These are phyloP conservation scores for Aspergillus jensenii DNA, from an alignment of 2,329 filamentous ascomycete genomes.

Conservation along the genomic window DNA sequence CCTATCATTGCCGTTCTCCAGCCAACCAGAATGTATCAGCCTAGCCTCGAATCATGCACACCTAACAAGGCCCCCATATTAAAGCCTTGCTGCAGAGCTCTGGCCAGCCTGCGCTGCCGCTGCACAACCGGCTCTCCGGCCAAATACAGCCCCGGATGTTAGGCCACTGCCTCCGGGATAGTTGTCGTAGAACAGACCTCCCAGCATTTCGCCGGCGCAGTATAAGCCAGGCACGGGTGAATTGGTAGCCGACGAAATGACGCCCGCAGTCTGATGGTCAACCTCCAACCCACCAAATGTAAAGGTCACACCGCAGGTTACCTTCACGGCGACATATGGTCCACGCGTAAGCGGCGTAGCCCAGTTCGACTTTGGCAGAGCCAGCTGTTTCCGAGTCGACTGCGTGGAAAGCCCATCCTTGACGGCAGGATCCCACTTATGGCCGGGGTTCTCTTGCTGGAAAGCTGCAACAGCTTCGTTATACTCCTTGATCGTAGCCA, in stretches of 20 bases:
- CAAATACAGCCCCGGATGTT: constrained; percentile 59
- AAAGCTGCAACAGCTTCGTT: constrained; percentile 56
- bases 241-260: constrained; percentile 39
- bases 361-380: constrained; percentile 65
- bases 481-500: constrained; percentile 55
- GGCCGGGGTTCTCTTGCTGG: constrained; percentile 45
- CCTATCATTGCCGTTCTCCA: not conserved
- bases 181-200: constrained; percentile 63
- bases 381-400: constrained; percentile 45
- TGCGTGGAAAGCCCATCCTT: constrained; percentile 64
- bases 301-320: constrained; percentile 66
- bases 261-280: constrained; percentile 53
- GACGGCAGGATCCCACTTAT: constrained; percentile 59
- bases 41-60: not conserved
- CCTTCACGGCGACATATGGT: constrained; percentile 64
- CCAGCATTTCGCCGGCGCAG: constrained; percentile 66
- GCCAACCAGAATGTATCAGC: not conserved
- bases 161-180: constrained; percentile 64
- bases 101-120: constrained; percentile 21
- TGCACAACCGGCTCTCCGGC: constrained; percentile 43
- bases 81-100: not conserved
- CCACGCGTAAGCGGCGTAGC: constrained; percentile 56
- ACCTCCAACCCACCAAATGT: constrained; percentile 66
- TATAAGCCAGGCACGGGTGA: constrained; percentile 50
- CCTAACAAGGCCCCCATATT: not conserved